These are phyloP conservation scores for Trichoderma gamsii DNA, from an alignment of 495 filamentous ascomycete species.

Conservation along the genomic window DNA sequence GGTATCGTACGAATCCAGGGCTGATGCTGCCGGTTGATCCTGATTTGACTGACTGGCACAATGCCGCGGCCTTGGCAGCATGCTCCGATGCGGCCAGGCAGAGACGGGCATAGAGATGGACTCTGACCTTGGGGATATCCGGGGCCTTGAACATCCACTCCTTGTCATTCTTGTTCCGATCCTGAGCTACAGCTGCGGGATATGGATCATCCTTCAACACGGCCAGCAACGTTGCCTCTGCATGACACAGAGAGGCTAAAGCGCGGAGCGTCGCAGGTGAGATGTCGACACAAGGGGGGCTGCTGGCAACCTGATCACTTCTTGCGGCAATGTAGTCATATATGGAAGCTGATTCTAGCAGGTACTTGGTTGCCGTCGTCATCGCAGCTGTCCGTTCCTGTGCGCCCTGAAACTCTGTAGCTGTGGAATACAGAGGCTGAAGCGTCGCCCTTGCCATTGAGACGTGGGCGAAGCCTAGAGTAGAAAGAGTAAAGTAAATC, in stretches of 20 bases:
- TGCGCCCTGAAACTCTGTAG: conserved; percentile 52
- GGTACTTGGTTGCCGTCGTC: conserved; percentile 65
- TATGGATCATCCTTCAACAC: conserved; percentile 94
- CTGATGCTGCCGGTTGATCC: conserved; percentile 46
- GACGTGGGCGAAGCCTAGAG: conserved; percentile 66
- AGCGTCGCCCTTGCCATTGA: conserved; percentile 57
- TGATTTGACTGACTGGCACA: conserved; percentile 34
- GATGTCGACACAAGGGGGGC: conserved; percentile 53
- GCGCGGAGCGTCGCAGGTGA: conserved; percentile 59
- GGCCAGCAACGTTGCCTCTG: conserved; percentile 82
- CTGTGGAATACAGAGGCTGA: conserved; percentile 46
- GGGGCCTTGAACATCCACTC: conserved; percentile 92
- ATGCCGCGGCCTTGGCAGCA: conserved; percentile 52
- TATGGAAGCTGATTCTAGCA: conserved; percentile 74
- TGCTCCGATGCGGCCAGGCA: conserved; percentile 75
- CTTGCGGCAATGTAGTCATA: conserved; percentile 60
- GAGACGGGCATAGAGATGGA: conserved; percentile 76
- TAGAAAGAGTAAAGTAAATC: conserved; percentile 67
- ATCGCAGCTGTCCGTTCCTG: conserved; percentile 65
- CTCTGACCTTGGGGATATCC: conserved; percentile 80
- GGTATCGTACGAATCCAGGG: conserved; percentile 61
- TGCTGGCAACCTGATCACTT: conserved; percentile 27
- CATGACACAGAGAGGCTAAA: conserved; percentile 65
- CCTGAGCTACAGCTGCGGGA: conserved; percentile 66
- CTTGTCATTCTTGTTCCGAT: conserved; percentile 68